Base-by-base conservation (phyloP, 306 rosid species). In the Vicia faba region DNA sequence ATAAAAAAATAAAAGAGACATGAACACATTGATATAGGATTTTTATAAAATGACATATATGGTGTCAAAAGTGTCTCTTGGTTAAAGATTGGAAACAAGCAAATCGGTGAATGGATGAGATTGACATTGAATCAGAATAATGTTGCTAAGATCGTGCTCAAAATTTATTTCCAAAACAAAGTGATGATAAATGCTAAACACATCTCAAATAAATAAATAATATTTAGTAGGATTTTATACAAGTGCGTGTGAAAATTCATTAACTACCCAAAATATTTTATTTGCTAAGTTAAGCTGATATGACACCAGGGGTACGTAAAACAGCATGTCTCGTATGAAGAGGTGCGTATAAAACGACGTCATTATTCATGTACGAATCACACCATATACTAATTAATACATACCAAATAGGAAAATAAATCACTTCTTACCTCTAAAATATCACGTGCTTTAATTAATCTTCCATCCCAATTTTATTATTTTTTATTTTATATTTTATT, bases 381-480 rank as follows among this genome's bases (percentile, higher is more conserved):
- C 12, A 45, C 39, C 40, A 4, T 28, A 28, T 28, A n/a, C n/a
- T 31, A 31, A 29, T 29, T 29, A 29, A 29, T 29, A 29, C 35
- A 29, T 8, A 33, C 38, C 38, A 33, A 33, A 6, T 33, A 33
- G 9, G 38, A 33, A 33, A 33, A 0, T 33, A 46, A 80, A 57
- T 41, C 77, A 1, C 82, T 33, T 66, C 14, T 53, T 39, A 12
- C 23, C 40, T 4, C 18, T 16, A 54, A 74, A 78, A 82, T 76
- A 80, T 82, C 96, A 90, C 96, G 91, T 87, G 95, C 86, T 61
- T 78, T 56, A 85, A 64, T 73, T 69, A 78, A 23, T 63, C 46
- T 8, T 35, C 7, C 13, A 20, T 29, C 11, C 29, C 5, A 56
- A 39, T 39, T 36, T 61, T 39, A 54, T n/a, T 20, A 25, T 51